Percentiles rank a stretch among this genome's conserved stretches.
These are phyloP conservation scores for Talaromyces sp. DNA, from an alignment of 2,329 filamentous ascomycete species.

Conservation along the genomic window DNA sequence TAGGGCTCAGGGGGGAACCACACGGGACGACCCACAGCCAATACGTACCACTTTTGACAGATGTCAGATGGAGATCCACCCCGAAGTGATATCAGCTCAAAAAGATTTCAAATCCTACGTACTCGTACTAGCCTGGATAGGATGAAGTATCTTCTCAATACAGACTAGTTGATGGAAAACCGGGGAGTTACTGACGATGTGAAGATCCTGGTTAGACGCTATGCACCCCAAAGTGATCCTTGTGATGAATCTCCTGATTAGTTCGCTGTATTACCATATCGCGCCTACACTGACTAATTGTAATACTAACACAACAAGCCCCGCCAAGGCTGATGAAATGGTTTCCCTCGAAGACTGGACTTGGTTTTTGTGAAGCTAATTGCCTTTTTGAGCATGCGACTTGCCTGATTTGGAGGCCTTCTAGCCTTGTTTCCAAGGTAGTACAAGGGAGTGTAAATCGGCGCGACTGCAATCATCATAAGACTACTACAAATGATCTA, in stretches of 20 bases:
- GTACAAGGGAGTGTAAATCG: background rate
- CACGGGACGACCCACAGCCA: background rate
- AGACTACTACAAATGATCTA: too few species aligned
- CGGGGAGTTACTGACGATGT: too few species aligned
- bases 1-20: background rate
- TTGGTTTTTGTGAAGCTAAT: background rate
- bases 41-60: background rate
- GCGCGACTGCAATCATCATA: background rate
- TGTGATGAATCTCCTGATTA: background rate
- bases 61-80: background rate
- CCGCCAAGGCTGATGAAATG: background rate
- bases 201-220: background rate
- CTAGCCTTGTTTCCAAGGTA: background rate
- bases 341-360: background rate
- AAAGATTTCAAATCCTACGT: background rate
- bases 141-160: background rate
- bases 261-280: background rate
- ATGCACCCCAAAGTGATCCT: background rate
- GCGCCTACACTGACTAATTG: background rate
- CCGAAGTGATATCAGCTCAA: background rate
- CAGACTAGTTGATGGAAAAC: background rate
- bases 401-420: background rate
- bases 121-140: background rate
- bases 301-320: background rate
- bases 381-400: background rate